These are phyloP conservation scores for Penicillium sp. DNA, from an alignment of 2,329 filamentous ascomycete genomes.

Conservation along the genomic window DNA sequence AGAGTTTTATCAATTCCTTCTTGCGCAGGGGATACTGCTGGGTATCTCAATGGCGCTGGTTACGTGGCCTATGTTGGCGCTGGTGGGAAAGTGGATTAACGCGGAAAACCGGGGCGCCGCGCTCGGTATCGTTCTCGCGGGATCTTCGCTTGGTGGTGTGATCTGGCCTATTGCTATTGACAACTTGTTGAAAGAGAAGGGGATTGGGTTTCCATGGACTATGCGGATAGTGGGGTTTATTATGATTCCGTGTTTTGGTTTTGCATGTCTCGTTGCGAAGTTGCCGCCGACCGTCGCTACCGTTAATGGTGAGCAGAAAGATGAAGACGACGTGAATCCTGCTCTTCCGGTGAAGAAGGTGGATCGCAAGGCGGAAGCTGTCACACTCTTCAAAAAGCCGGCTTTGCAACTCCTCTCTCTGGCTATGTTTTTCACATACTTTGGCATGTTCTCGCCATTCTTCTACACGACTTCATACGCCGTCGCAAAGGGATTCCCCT, in stretches of 20 bases:
- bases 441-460: slow-evolving; percentile 42
- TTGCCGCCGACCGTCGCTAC: slow-evolving; percentile 2
- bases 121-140: slow-evolving; percentile 33
- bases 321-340: background rate
- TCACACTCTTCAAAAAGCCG: slow-evolving; percentile 18
- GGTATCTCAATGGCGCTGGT: slow-evolving; percentile 32
- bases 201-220: slow-evolving; percentile 36
- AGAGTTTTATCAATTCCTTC: slow-evolving; percentile 40
- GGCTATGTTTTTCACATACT: slow-evolving; percentile 37
- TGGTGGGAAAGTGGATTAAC: slow-evolving; percentile 32
- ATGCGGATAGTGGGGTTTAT: slow-evolving; percentile 42
- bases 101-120: slow-evolving; percentile 27
- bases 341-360: background rate
- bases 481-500: slow-evolving; percentile 25
- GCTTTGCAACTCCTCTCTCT: slow-evolving; percentile 27
- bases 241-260: slow-evolving; percentile 37
- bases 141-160: slow-evolving; percentile 37
- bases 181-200: slow-evolving; percentile 26
- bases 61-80: slow-evolving; percentile 30
- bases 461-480: slow-evolving; percentile 39
- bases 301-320: background rate
- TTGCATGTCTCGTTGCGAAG: slow-evolving; percentile 28
- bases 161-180: slow-evolving; percentile 37
- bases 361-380: slow-evolving; percentile 5
- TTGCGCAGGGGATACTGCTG: slow-evolving; percentile 38